These are phyloP conservation scores for Ascodesmis nigricans DNA, from an alignment of 495 filamentous ascomycete species.

Conservation along the genomic window DNA sequence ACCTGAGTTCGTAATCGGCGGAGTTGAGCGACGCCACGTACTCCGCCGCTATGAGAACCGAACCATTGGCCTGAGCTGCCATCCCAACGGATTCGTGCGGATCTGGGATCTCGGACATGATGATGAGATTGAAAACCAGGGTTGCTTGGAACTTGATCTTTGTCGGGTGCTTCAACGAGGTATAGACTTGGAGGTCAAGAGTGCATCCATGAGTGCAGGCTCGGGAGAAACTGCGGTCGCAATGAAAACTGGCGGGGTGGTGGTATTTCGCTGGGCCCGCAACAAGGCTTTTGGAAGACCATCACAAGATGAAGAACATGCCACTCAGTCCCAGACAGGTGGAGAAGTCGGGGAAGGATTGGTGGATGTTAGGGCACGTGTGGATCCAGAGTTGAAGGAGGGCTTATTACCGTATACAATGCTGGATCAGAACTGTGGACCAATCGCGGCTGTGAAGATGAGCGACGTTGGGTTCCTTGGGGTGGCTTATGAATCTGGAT, in stretches of 20 bases:
- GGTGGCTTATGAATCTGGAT: conserved; percentile 59
- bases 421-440: conserved; percentile 58
- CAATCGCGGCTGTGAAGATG: conserved; percentile 53
- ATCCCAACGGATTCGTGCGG: conserved; percentile 68
- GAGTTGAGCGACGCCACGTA: conserved; percentile 40
- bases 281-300: conserved; percentile 36
- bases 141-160: conserved; percentile 64
- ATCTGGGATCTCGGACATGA: conserved; percentile 79
- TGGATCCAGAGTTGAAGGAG: conserved; percentile 59
- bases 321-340: conserved; percentile 6
- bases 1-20: conserved; percentile 59
- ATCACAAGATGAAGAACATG: conserved; percentile 12
- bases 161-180: conserved; percentile 58
- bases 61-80: conserved; percentile 59
- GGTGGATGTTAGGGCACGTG: conserved; percentile 47
- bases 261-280: conserved; percentile 58
- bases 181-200: conserved; percentile 53
- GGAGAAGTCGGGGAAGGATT: conserved; percentile 22
- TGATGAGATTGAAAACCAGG: conserved; percentile 78
- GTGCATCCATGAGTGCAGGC: conserved; percentile 49
- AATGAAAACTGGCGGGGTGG: conserved; percentile 55
- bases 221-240: conserved; percentile 74
- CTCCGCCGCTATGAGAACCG: conserved; percentile 56
- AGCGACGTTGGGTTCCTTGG: conserved; percentile 85
- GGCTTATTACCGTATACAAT: conserved; percentile 63